Evolutionary conservation across 805 yeast species (phyloP).

Genomic region (Myxozyma sirexii): DNA sequence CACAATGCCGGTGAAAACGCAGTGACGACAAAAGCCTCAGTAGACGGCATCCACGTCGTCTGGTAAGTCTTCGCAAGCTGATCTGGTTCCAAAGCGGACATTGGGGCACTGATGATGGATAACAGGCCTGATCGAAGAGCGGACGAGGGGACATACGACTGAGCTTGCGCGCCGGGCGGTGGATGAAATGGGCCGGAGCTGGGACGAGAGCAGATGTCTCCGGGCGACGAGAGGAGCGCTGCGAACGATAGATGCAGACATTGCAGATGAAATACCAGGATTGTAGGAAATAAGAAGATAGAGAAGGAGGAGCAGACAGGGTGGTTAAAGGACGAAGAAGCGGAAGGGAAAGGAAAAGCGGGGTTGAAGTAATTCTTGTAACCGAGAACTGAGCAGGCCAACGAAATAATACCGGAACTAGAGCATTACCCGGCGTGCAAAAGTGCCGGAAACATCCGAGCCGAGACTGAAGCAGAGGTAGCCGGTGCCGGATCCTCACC

Average conservation of each 20-base stretch:
- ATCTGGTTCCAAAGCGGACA: background rate
- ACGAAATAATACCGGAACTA: background rate
- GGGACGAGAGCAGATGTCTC: constrained; percentile 5
- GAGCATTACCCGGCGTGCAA: background rate
- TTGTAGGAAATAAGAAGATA: background rate
- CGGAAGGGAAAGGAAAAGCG: constrained; percentile 8
- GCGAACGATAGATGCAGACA: constrained; percentile 5
- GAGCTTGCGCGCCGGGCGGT: constrained; percentile 12
- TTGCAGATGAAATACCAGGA: background rate
- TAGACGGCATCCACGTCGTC: background rate
- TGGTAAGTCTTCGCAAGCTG: background rate
- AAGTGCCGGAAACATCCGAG: background rate
- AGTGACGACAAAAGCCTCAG: too few species aligned
- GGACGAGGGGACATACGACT: constrained; percentile 14
- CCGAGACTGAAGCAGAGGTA: too few species aligned
- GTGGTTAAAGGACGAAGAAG: background rate
- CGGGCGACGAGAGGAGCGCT: constrained; percentile 4
- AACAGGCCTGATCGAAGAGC: background rate
- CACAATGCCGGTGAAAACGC: too few species aligned
- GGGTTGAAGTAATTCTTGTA: background rate
- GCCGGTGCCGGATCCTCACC: too few species aligned
- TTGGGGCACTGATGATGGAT: background rate
- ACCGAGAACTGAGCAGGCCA: background rate
- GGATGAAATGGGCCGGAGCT: constrained; percentile 1
- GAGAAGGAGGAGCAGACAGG: background rate